Evolutionary conservation across 345 rosid genomes (phyloP), one percentile per base, ranked within the genome.

Genomic region (Brassica napus): DNA sequence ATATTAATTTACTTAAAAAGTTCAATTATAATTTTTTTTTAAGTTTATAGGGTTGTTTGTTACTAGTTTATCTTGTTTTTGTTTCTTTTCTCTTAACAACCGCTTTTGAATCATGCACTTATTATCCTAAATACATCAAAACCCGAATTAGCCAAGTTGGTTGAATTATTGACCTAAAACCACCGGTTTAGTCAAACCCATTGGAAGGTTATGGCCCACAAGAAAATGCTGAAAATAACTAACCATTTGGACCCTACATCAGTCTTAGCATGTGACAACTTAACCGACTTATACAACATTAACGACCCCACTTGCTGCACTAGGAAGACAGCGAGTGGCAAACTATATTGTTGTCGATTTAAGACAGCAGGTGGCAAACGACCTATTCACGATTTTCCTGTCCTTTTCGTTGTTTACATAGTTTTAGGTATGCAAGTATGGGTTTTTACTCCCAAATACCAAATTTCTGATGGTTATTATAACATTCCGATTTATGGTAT

Each of bases 231-330:
- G n/a, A 60, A 75, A 63, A 35, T 42, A 76, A 69, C 65, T 14
- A 70, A 62, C 75, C 26, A 64, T 12, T 6, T 44, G 71, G 65
- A 71, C 71, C 66, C 44, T 52, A 71, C 74, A 61, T 47, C 26
- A 60, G 68, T 21, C 68, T 58, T 55, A 42, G 62, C 77, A 73
- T 79, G 69, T 79, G 77, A 72, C 24, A 59, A 1, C 35, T 42
- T 65, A 78, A 78, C 76, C 12, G 35, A 78, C 77, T 72, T 71
- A 39, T 16, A 65, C 8, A 66, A 44, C 72, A 64, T 71, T 24
- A 63, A 71, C 71, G 44, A 77, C 76, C 81, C 71, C 42, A 77
- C 81, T 34, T 47, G 6, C 54, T 18, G 64, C 65, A 65, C 72
- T 65, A 42, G 9, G 18, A 65, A 44, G 63, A 44, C 82, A 59